Conservation (phyloP, 2,329 filamentous ascomycete species). For the Annulohypoxylon truncatum region DNA sequence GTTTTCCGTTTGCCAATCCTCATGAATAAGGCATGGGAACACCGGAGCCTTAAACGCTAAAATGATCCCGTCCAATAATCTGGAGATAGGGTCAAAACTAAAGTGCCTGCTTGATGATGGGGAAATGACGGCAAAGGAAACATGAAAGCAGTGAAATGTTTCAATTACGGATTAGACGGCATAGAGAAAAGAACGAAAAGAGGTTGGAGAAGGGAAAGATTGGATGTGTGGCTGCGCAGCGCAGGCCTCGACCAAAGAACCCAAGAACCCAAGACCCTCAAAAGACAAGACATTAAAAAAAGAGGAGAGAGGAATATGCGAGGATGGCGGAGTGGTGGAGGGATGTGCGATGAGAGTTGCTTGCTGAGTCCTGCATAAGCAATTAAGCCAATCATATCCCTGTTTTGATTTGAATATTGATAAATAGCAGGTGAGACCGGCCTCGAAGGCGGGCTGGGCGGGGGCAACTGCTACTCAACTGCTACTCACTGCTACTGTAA, state of each 20-base stretch:
- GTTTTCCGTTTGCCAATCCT: conserved; percentile 1
- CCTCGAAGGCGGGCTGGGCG: conserved; percentile 19
- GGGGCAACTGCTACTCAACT: conserved; percentile 25
- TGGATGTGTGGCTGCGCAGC: conserved; percentile 32
- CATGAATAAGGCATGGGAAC: background rate
- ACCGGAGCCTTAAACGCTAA: conserved; percentile 2
- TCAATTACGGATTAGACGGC: conserved; percentile 9
- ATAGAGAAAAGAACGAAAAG: background rate
- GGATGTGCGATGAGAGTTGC: background rate
- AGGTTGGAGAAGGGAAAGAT: background rate
- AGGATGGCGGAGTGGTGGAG: background rate
- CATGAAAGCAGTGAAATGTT: conserved; percentile 21
- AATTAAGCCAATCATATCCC: conserved; percentile 22
- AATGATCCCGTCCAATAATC: conserved; percentile 21
- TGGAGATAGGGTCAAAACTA: conserved; percentile 8
- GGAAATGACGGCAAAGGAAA: conserved; percentile 4
- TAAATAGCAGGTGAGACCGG: conserved; percentile 19
- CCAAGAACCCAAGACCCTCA: conserved; percentile 1
- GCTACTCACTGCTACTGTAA: conserved; percentile 12
- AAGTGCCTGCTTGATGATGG: conserved; percentile 3
- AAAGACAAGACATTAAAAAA: conserved; percentile 7
- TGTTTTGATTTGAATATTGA: conserved; percentile 18
- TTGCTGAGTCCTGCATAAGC: conserved; percentile 7
- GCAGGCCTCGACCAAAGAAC: background rate
- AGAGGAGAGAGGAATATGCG: conserved; percentile 8